Conservation (phyloP, 768 basidiomycete species). For the Sistotremastrum niveocremeum region DNA sequence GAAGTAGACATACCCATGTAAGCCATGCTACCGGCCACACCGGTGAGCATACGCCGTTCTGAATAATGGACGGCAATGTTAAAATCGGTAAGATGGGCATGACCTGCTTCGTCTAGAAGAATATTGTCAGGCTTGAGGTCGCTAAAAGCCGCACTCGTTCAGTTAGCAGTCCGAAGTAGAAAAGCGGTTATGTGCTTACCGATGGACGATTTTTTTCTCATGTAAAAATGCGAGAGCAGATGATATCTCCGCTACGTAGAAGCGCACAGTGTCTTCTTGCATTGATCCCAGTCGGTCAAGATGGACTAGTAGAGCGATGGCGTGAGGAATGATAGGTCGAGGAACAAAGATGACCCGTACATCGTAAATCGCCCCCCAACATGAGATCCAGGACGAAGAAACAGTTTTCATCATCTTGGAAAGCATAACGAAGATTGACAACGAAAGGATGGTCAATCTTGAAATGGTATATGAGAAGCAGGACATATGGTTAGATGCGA, state of each 20-base stretch:
- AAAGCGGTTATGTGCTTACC: slow-evolving; percentile 34
- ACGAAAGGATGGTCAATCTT: slow-evolving; percentile 84
- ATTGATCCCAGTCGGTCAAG: slow-evolving; percentile 59
- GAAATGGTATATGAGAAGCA: not conserved
- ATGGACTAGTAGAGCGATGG: slow-evolving; percentile 44
- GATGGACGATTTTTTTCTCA: slow-evolving; percentile 83
- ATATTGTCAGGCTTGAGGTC: slow-evolving; percentile 98
- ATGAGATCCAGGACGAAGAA: slow-evolving; percentile 97
- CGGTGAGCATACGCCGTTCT: slow-evolving; percentile 73
- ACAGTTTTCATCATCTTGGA: slow-evolving; percentile 95
- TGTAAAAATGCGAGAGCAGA: slow-evolving; percentile 84
- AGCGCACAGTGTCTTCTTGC: slow-evolving; percentile 58
- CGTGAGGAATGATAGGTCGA: not conserved
- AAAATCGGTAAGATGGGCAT: slow-evolving; percentile 96
- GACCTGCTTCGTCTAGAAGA: slow-evolving; percentile 82
- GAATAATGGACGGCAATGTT: slow-evolving; percentile 99
- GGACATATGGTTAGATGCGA: not conserved
- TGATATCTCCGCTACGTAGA: slow-evolving; percentile 84
- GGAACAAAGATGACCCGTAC: slow-evolving; percentile 31
- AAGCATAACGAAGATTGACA: slow-evolving; percentile 86
- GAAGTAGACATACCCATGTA: slow-evolving; percentile 59
- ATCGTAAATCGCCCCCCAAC: slow-evolving; percentile 88
- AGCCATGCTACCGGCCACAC: slow-evolving; percentile 96
- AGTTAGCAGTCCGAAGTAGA: slow-evolving; percentile 16
- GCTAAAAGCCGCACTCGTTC: slow-evolving; percentile 25